These are phyloP conservation scores for Oryza glumipatula DNA, from an alignment of 176 grass and related monocot species.

Conservation along the genomic window DNA sequence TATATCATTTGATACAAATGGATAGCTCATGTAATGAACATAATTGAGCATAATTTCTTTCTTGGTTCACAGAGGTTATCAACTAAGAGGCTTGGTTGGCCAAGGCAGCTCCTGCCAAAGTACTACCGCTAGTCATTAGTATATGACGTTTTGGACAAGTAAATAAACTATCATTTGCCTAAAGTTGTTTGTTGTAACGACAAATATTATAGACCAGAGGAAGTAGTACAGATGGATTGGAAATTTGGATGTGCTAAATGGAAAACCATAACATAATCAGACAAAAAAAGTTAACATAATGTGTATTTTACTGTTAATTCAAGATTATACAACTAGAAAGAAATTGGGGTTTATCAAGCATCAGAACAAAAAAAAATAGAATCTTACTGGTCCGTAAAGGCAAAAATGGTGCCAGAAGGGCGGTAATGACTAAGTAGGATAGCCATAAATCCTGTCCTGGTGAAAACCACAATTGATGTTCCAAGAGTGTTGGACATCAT, in stretches of 20 bases:
- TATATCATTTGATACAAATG: slow-evolving; percentile 3
- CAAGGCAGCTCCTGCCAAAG: not conserved
- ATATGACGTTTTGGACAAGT: no score
- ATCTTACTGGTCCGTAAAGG: slow-evolving; percentile 93
- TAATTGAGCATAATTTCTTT: not conserved
- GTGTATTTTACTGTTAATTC: not conserved
- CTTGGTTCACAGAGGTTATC: slow-evolving; percentile 9
- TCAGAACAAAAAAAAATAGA: slow-evolving; percentile 2
- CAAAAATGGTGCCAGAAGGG: slow-evolving; percentile 96
- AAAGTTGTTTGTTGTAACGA: no score
- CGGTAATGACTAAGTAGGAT: slow-evolving; percentile 96
- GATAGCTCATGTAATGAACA: not conserved
- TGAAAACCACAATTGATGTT: slow-evolving; percentile 98
- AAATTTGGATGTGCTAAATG: not conserved
- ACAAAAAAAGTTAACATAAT: not conserved
- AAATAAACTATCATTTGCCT: no score
- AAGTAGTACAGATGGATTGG: slow-evolving; percentile 3
- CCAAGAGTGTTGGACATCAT: slow-evolving; percentile 98
- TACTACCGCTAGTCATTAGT: no score
- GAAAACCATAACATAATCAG: slow-evolving; percentile 6
- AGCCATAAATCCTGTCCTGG: slow-evolving; percentile 91
- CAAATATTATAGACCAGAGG: no score
- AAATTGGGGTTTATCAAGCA: not conserved
- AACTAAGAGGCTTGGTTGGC: not conserved
- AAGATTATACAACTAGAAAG: slow-evolving; percentile 6